Base-by-base conservation (phyloP, 257 asterid genomes). In the Paraleonurus japonicus region DNA sequence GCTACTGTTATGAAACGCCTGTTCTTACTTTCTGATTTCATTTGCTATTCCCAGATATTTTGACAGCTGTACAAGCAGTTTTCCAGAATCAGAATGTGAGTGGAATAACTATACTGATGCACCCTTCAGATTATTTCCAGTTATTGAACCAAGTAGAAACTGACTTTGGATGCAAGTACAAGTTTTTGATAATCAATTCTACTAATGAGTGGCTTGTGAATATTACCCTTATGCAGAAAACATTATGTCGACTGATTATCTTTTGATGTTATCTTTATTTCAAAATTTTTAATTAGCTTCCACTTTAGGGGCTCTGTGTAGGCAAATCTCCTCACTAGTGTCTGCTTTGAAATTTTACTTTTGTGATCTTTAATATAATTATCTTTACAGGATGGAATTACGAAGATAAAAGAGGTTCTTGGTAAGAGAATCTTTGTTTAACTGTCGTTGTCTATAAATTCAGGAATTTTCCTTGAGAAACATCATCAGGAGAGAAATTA, bases 11-110 rank as follows among this genome's bases (percentile, higher is more conserved):
- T 23, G 17, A 8, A 58, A 47, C 16, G 57, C 51, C 22, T 68
- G 32, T 43, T 61, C 79, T 84, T 55, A 73, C 65, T 27, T 64
- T 55, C 53, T 71, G 67, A 59, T 16, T 73, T 78, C 11, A 54
- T 75, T 67, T 79, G 71, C 72, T 59, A 48, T 80, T 78, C 67
- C 27, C 96, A 94, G 98, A 89, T 88, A 86, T 87, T 62, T 72
- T 89, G 86, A 81, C 84, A 61, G 95, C 92, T 71, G 65, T 89
- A 20, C 93, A 89, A 41, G 85, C 93, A 63, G 85, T 85, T 74
- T 81, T 76, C 82, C 95, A 83, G 75, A 90, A 82, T 82, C 92
- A 92, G 73, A 88, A 81, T 73, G 99, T 94, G 78, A 90, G 98
- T 78, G n/a, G 19, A 67, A 61, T 43, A 53, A 72, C 55, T 47